Evolutionary conservation across 1,284 basidiomycete species (phyloP).

Genomic region (Fomitopsis palustris): DNA sequence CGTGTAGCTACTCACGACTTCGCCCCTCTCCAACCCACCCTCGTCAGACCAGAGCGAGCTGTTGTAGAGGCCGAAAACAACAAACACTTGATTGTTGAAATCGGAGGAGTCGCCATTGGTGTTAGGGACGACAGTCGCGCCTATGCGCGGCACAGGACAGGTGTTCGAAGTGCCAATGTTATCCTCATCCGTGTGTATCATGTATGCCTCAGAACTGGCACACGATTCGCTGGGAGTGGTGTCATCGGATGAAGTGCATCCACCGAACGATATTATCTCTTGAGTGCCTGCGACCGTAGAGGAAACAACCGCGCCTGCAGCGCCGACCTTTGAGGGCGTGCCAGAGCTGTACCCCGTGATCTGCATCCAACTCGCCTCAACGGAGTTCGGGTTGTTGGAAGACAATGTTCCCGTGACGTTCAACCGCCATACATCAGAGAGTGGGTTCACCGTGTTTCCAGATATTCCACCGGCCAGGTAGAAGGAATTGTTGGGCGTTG

Average conservation of each 20-base stretch:
- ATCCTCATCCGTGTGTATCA: slow-evolving; percentile 43
- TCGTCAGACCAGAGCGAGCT: slow-evolving; percentile 62
- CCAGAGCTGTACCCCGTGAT: slow-evolving; percentile 31
- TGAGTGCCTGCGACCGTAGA: slow-evolving; percentile 13
- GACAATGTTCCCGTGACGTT: slow-evolving; percentile 65
- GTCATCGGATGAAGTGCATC: slow-evolving; percentile 42
- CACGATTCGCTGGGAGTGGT: slow-evolving; percentile 42
- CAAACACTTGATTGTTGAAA: slow-evolving; percentile 62
- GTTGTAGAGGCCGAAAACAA: slow-evolving; percentile 66
- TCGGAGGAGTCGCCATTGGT: slow-evolving; percentile 49
- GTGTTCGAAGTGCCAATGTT: slow-evolving; percentile 36
- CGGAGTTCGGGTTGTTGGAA: slow-evolving; percentile 52
- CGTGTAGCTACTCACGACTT: slow-evolving; percentile 52
- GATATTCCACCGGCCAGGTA: slow-evolving; percentile 67
- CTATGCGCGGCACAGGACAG: slow-evolving; percentile 71
- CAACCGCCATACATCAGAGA: slow-evolving; percentile 68
- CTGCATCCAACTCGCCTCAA: slow-evolving; percentile 57
- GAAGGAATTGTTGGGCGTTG: slow-evolving; percentile 62
- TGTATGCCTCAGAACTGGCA: slow-evolving; percentile 50
- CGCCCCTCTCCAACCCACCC: slow-evolving; percentile 53
- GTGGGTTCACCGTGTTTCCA: slow-evolving; percentile 37
- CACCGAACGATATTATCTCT: slow-evolving; percentile 52
- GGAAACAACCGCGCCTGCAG: slow-evolving; percentile 39
- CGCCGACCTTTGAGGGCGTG: slow-evolving; percentile 49
- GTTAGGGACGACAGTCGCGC: slow-evolving; percentile 59